A percentile compares a stretch with the other conserved stretches of the same genome.
phyloP scores from a whole-genome alignment of 805 yeast species.

The Scheffersomyces lignosus region DNA sequence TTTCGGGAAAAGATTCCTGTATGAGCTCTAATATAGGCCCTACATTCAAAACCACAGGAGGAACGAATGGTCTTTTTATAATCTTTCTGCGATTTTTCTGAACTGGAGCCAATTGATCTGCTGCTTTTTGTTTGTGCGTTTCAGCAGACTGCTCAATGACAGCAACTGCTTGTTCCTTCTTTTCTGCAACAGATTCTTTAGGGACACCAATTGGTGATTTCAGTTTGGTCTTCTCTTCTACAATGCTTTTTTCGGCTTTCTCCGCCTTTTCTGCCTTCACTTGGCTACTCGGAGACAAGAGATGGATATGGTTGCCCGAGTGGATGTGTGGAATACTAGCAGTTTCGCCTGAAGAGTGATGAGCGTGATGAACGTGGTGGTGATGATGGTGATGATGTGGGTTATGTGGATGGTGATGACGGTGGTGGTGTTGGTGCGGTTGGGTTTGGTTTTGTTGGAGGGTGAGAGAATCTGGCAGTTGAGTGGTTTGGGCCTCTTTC shows the following conservation, averaged over 20 bases:
- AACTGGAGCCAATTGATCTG: neutral
- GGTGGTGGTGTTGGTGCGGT: conserved; percentile 12
- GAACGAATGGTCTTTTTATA: neutral
- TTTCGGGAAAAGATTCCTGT: conserved; percentile 26
- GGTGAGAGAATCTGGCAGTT: too few relatives aligned
- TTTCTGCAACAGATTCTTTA: too few relatives aligned
- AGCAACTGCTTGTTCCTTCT: conserved; percentile 4
- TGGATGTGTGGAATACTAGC: conserved; percentile 9
- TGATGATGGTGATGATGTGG: conserved; percentile 7
- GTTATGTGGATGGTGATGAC: conserved; percentile 9
- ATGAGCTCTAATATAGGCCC: conserved; percentile 21
- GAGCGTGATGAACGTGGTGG: conserved; percentile 12
- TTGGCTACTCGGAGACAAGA: conserved; percentile 1
- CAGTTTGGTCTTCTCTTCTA: neutral
- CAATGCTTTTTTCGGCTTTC: neutral
- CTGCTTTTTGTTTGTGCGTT: neutral
- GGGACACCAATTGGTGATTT: neutral
- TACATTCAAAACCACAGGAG: conserved; percentile 13
- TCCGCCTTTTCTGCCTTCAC: neutral
- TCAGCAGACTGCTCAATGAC: too few relatives aligned
- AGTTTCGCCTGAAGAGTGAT: conserved; percentile 2
- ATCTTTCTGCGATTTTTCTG: neutral
- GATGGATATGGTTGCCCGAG: conserved; percentile 5
- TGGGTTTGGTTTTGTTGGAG: conserved; percentile 2
- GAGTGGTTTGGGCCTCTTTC: too few relatives aligned